Conservation (phyloP, 2,329 filamentous ascomycete genomes). For the Colletotrichum lentis region DNA sequence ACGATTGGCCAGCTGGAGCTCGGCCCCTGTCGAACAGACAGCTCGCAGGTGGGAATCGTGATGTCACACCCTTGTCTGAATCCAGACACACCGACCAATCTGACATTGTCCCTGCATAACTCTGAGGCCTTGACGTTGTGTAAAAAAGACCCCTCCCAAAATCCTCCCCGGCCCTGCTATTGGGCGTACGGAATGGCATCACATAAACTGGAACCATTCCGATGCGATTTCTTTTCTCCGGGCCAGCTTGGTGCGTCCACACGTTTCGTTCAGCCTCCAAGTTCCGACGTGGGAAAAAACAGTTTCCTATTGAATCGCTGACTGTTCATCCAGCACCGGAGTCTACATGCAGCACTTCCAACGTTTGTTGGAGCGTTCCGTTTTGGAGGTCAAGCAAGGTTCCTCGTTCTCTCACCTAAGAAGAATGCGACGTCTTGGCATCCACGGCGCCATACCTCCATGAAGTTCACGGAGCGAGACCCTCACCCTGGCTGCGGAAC, state of each 20-base stretch:
- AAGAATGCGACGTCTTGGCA: slow-evolving; percentile 32
- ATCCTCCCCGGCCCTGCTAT: not conserved
- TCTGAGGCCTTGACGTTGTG: slow-evolving; percentile 18
- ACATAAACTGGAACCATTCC: slow-evolving; percentile 11
- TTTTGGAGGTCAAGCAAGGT: slow-evolving; percentile 4
- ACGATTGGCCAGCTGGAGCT: slow-evolving; percentile 16
- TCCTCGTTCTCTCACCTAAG: not conserved
- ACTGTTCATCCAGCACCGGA: not conserved
- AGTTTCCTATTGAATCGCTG: not conserved
- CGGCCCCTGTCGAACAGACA: slow-evolving; percentile 10
- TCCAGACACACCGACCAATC: slow-evolving; percentile 12
- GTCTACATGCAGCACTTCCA: not conserved
- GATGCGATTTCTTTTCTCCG: slow-evolving; percentile 32
- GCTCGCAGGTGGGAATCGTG: slow-evolving; percentile 19
- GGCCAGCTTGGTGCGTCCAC: slow-evolving; percentile 1
- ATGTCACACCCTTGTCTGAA: slow-evolving; percentile 31
- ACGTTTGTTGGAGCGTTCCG: not conserved
- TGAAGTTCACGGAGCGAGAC: not conserved
- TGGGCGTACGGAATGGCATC: not conserved
- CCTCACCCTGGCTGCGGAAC: not conserved
- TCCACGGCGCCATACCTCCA: not conserved
- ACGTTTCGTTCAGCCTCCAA: slow-evolving; percentile 8
- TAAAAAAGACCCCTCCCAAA: not conserved
- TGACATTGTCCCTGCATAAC: slow-evolving; percentile 16
- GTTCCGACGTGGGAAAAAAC: not conserved